Evolutionary conservation across 1,139 yeast species (phyloP).

Genomic region (Hansenula lynferdii): DNA sequence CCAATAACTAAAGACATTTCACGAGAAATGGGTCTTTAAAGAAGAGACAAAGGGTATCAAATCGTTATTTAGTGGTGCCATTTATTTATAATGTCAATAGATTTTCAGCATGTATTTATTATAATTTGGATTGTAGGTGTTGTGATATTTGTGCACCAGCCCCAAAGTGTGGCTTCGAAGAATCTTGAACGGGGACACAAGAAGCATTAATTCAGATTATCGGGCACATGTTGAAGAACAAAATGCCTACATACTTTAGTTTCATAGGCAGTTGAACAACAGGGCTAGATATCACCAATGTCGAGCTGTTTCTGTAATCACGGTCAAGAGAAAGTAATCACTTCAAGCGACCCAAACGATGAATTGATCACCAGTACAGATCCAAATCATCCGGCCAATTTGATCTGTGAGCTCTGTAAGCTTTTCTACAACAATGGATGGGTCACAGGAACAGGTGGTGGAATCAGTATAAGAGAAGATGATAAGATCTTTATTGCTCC

Average conservation of each 20-base stretch:
- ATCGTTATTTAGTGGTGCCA: too few species aligned
- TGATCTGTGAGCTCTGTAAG: slow-evolving; percentile 78
- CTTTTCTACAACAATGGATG: slow-evolving; percentile 77
- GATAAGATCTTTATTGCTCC: slow-evolving; percentile 77
- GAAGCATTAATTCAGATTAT: too few species aligned
- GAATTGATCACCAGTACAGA: slow-evolving; percentile 40
- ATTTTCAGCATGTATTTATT: not conserved
- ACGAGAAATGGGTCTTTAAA: slow-evolving; percentile 13
- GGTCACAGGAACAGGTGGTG: slow-evolving; percentile 98
- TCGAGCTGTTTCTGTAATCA: not conserved
- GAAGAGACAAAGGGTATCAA: too few species aligned
- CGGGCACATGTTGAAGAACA: too few species aligned
- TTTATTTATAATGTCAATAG: not conserved
- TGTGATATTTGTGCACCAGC: too few species aligned
- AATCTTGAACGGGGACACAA: too few species aligned
- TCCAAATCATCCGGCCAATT: slow-evolving; percentile 75
- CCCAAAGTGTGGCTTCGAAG: too few species aligned
- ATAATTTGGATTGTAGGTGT: too few species aligned
- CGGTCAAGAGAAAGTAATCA: not conserved
- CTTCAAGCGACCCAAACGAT: slow-evolving; percentile 16
- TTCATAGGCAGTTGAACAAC: too few species aligned
- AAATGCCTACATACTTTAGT: too few species aligned
- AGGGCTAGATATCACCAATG: not conserved
- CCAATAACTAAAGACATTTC: slow-evolving; percentile 16
- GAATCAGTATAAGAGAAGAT: slow-evolving; percentile 69